A percentile compares a stretch with the other conserved stretches of the same genome.
Conservation (phyloP, 2,329 filamentous ascomycete species). For the Reticulascus tulasneorum region DNA sequence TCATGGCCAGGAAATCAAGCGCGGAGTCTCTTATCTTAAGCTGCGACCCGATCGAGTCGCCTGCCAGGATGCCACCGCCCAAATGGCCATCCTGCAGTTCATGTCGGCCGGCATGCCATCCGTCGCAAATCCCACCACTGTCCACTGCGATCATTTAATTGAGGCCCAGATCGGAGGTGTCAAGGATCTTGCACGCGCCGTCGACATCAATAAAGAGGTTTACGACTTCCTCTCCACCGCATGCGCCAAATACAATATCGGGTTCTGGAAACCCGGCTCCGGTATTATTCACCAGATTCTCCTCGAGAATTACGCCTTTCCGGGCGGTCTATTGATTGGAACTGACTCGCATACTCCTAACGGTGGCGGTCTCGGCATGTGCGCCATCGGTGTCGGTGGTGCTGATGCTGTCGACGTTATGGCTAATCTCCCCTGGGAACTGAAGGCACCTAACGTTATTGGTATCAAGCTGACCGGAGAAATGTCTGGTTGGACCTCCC, state of each 20-base stretch:
- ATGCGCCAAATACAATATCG: slow-evolving; percentile 99
- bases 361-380: slow-evolving; percentile 92
- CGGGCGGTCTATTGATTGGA: slow-evolving; percentile 94
- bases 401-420: slow-evolving; percentile 98
- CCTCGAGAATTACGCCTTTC: slow-evolving; percentile 98
- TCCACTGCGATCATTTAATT: slow-evolving; percentile 99
- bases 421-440: slow-evolving; percentile 94
- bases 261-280: slow-evolving; percentile 98
- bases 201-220: slow-evolving; percentile 97
- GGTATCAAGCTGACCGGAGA: slow-evolving; percentile 92
- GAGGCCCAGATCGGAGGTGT: slow-evolving; percentile 90
- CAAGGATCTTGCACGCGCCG: slow-evolving; percentile 88
- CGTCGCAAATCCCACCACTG: slow-evolving; percentile 89
- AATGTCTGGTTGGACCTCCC: slow-evolving; percentile 85
- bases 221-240: slow-evolving; percentile 94
- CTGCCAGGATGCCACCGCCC: slow-evolving; percentile 98
- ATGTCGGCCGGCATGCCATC: slow-evolving; percentile 97
- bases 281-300: slow-evolving; percentile 99
- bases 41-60: slow-evolving; percentile 95
- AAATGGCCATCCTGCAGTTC: slow-evolving; percentile 99
- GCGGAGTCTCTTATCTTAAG: slow-evolving; percentile 92
- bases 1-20: slow-evolving; percentile 92
- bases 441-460: slow-evolving; percentile 96
- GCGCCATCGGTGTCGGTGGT: slow-evolving; percentile 93
- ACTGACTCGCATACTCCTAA: slow-evolving; percentile 98